Conservation (phyloP, 164 flowering plant genomes). For the Vitis amurensis region DNA sequence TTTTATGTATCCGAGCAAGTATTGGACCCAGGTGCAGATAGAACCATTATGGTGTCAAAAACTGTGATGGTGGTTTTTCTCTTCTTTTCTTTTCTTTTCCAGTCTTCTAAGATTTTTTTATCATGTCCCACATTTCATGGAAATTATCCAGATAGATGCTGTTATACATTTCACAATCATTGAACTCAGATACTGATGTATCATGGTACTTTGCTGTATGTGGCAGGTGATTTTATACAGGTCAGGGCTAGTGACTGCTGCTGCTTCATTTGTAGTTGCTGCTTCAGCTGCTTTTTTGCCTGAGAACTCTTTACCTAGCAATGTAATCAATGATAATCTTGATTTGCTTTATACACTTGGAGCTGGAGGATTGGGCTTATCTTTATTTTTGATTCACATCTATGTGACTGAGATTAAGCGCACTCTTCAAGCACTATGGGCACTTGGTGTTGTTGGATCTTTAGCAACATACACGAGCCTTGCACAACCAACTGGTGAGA, state of each 20-base stretch:
- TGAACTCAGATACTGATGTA: neutral
- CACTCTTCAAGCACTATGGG: constrained; percentile 91
- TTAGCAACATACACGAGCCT: constrained; percentile 45
- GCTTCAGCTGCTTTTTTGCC: constrained; percentile 73
- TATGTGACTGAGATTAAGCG: constrained; percentile 90
- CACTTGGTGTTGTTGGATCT: constrained; percentile 74
- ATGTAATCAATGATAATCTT: constrained; percentile 36
- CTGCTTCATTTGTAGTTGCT: constrained; percentile 70
- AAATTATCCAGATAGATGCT: no score
- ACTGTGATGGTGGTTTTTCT: no score
- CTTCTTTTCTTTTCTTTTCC: no score
- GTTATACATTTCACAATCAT: neutral
- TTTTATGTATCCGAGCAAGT: no score
- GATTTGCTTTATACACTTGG: constrained; percentile 64
- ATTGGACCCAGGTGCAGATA: no score
- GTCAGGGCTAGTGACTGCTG: constrained; percentile 82
- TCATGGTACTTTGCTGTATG: constrained; percentile 1
- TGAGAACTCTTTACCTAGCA: constrained; percentile 27
- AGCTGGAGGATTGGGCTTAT: constrained; percentile 80
- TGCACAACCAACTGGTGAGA: constrained; percentile 66
- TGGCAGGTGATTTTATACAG: constrained; percentile 78
- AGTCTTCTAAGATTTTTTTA: no score
- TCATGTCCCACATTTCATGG: no score
- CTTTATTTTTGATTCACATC: constrained; percentile 82
- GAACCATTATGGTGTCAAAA: no score